A percentile compares a stretch with the other conserved stretches of the same genome.
phyloP scores from a whole-genome alignment of 2,329 filamentous ascomycete species.

The Cladorrhinum sp. region DNA sequence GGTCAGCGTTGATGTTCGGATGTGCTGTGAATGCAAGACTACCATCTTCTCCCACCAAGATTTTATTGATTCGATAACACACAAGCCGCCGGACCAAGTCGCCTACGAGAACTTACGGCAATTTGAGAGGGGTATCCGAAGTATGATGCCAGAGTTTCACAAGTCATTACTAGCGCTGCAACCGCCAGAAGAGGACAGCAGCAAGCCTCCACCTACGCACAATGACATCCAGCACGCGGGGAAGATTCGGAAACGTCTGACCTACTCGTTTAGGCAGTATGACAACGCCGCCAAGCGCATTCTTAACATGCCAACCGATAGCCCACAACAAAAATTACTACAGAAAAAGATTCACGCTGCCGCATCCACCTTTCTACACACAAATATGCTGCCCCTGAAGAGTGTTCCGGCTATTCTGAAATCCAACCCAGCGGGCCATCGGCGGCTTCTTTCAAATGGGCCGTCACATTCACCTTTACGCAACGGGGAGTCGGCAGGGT shows the following conservation, averaged over 20 bases:
- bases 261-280: slow-evolving; percentile 86
- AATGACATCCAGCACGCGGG: slow-evolving; percentile 79
- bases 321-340: slow-evolving; percentile 67
- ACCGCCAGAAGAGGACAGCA: slow-evolving; percentile 40
- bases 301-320: slow-evolving; percentile 72
- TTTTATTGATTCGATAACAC: slow-evolving; percentile 66
- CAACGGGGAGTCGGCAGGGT: slow-evolving; percentile 43
- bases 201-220: slow-evolving; percentile 47
- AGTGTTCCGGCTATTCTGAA: slow-evolving; percentile 65
- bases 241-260: slow-evolving; percentile 84
- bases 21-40: slow-evolving; percentile 83
- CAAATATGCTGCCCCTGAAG: slow-evolving; percentile 87
- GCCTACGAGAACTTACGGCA: slow-evolving; percentile 81
- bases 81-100: slow-evolving; percentile 70
- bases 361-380: slow-evolving; percentile 77
- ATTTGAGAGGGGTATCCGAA: slow-evolving; percentile 81
- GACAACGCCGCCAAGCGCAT: slow-evolving; percentile 77
- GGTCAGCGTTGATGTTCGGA: slow-evolving; percentile 75
- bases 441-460: slow-evolving; percentile 30
- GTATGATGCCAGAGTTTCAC: slow-evolving; percentile 81
- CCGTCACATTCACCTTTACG: slow-evolving; percentile 40
- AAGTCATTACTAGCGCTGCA: slow-evolving; percentile 71
- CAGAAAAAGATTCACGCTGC: slow-evolving; percentile 82
- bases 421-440: slow-evolving; percentile 37
- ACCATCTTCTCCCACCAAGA: slow-evolving; percentile 66